These are phyloP conservation scores for Lablab purpureus DNA, from an alignment of 306 rosid species.

Conservation along the genomic window DNA sequence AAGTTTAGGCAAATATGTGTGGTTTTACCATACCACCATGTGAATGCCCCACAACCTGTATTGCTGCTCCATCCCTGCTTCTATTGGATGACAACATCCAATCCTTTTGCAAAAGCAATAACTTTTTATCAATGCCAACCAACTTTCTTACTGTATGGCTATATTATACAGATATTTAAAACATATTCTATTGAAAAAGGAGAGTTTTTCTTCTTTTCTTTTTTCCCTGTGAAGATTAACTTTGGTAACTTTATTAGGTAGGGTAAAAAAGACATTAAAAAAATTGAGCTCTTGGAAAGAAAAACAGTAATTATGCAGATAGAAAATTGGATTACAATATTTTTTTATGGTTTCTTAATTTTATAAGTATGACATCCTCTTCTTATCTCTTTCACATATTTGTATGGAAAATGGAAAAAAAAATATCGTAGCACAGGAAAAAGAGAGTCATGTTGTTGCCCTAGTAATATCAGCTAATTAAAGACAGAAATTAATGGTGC, in stretches of 20 bases:
- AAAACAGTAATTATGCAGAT: not conserved
- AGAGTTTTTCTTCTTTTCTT: not conserved
- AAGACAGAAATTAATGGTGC: slow-evolving; percentile 33
- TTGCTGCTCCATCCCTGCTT: not conserved
- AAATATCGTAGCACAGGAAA: not conserved
- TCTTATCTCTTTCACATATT: not conserved
- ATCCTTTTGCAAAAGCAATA: slow-evolving; percentile 2
- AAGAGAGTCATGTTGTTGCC: not conserved
- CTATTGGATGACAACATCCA: slow-evolving; percentile 35
- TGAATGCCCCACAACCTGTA: slow-evolving; percentile 53
- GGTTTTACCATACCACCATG: slow-evolving; percentile 60
- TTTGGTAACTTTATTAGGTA: not conserved
- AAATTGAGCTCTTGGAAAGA: not conserved
- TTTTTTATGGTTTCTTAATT: not conserved
- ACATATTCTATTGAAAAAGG: not conserved
- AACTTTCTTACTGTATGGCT: slow-evolving; percentile 25
- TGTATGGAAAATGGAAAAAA: not conserved
- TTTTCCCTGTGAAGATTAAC: not conserved
- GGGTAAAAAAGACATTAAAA: not conserved
- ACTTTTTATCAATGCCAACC: slow-evolving; percentile 35
- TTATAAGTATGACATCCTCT: not conserved
- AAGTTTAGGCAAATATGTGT: slow-evolving; percentile 38
- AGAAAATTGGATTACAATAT: not conserved
- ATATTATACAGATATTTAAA: not conserved
- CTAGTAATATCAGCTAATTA: not conserved